These are phyloP conservation scores for Fagopyrum tataricum DNA, from an alignment of 148 eudicot genomes.

Conservation along the genomic window DNA sequence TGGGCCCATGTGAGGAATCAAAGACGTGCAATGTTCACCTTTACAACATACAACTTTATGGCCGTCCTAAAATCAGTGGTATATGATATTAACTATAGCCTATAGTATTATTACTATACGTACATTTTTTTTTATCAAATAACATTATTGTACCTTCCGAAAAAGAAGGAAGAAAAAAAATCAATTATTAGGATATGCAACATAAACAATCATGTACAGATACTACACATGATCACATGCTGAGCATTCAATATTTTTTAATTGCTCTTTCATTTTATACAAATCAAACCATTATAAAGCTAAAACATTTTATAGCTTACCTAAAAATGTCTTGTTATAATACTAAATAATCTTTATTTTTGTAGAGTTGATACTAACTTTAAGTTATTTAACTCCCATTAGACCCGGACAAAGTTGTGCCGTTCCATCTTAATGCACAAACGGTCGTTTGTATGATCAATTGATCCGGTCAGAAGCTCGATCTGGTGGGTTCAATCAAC, in stretches of 20 bases:
- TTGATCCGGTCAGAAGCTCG: too few species aligned
- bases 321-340: too few species aligned
- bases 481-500: too few species aligned
- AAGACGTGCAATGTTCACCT: constrained; percentile 6
- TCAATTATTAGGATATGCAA: background rate
- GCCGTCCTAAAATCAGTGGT: background rate
- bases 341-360: too few species aligned
- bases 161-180: background rate
- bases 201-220: background rate
- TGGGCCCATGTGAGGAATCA: constrained; percentile 28
- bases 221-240: background rate
- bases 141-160: background rate
- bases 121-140: background rate
- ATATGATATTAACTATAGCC: too few species aligned
- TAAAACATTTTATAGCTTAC: background rate
- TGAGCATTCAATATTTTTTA: background rate
- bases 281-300: background rate
- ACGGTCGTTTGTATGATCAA: too few species aligned
- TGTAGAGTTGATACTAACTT: too few species aligned
- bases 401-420: too few species aligned
- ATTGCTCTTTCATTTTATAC: background rate
- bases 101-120: too few species aligned
- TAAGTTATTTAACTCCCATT: too few species aligned
- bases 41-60: background rate
- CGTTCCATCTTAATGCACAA: too few species aligned